Evolutionary conservation across 148 eudicot genomes (phyloP).

Genomic region (Rhododendron simsii): DNA sequence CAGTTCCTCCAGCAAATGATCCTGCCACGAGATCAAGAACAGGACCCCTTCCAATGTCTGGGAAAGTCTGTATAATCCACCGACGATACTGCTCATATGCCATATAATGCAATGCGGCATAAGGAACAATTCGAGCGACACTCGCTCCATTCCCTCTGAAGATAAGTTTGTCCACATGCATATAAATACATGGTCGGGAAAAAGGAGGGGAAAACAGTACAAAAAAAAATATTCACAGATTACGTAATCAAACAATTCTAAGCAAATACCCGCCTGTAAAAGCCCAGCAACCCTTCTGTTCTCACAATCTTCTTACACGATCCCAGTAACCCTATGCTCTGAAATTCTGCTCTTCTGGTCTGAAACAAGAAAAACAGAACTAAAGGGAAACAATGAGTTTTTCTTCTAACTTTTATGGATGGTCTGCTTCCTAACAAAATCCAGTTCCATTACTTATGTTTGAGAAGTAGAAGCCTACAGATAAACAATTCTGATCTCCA

Average conservation of each 20-base stretch:
- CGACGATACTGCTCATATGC: conserved; percentile 87
- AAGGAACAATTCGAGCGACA: conserved; percentile 92
- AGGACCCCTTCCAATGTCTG: conserved; percentile 68
- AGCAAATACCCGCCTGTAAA: conserved; percentile 55
- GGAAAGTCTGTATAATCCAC: conserved; percentile 63
- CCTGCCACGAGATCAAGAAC: conserved; percentile 95
- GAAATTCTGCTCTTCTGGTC: conserved; percentile 87
- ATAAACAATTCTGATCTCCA: neutral
- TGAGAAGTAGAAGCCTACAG: conserved; percentile 8
- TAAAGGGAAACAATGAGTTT: conserved; percentile 13
- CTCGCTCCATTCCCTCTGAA: conserved; percentile 98
- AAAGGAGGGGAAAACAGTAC: neutral
- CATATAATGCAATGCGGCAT: conserved; percentile 95
- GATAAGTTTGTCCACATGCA: neutral
- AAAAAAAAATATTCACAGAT: neutral
- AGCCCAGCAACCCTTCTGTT: conserved; percentile 79
- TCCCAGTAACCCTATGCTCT: conserved; percentile 64
- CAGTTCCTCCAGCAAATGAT: conserved; percentile 97
- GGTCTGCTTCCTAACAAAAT: conserved; percentile 1
- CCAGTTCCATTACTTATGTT: neutral
- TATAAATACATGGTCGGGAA: neutral
- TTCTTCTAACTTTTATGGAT: neutral
- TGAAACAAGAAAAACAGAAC: conserved; percentile 27
- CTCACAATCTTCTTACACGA: conserved; percentile 67
- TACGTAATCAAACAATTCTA: neutral